Conservation (phyloP, 345 rosid genomes). For the Salix exigua region DNA sequence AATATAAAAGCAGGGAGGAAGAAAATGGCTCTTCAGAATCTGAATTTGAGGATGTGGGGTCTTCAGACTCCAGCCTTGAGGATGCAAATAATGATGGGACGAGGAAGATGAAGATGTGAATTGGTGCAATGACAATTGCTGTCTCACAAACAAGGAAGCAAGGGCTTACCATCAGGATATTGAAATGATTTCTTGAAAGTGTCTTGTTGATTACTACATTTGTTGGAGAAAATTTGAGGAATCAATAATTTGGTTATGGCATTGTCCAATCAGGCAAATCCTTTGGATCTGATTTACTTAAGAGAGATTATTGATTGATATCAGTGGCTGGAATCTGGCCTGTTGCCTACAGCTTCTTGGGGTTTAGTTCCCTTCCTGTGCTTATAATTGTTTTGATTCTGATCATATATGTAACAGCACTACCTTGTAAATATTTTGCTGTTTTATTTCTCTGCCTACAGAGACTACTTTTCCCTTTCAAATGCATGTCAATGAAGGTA, state of each 20-base stretch:
- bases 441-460: too few relatives aligned
- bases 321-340: background rate
- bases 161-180: background rate
- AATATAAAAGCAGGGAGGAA: background rate
- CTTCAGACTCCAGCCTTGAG: conserved; percentile 1
- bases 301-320: background rate
- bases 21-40: conserved; percentile 8
- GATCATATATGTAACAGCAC: too few relatives aligned
- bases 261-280: background rate
- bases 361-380: background rate
- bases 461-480: too few relatives aligned
- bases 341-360: background rate
- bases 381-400: background rate
- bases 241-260: background rate
- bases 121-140: background rate
- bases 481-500: too few relatives aligned
- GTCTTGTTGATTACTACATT: background rate
- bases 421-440: too few relatives aligned
- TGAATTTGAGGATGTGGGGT: background rate
- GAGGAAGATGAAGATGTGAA: background rate
- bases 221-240: background rate
- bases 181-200: background rate
- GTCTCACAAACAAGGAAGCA: background rate
- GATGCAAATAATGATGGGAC: background rate
- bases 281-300: too few relatives aligned